A percentile compares a stretch with the other conserved stretches of the same genome.
Evolutionary conservation across 805 yeast genomes (phyloP).

Genomic region (Ogataea haglerorum): DNA sequence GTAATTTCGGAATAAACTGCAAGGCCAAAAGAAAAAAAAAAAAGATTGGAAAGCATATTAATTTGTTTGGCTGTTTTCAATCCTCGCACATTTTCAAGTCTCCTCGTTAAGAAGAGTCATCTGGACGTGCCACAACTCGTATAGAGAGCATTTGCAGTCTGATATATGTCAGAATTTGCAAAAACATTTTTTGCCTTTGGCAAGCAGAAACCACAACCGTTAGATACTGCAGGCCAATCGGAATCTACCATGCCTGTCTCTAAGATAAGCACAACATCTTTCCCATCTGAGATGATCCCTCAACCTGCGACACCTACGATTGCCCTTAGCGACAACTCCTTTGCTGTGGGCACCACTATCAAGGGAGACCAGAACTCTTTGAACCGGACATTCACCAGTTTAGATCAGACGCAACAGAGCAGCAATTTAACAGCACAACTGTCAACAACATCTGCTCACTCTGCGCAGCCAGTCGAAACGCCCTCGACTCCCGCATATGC

Average conservation of each 20-base stretch:
- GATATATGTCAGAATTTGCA: conserved; percentile 38
- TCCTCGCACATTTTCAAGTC: not conserved
- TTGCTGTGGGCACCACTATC: conserved; percentile 68
- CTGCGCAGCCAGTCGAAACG: conserved; percentile 13
- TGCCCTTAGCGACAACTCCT: conserved; percentile 57
- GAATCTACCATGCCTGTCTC: conserved; percentile 10
- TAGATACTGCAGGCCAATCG: conserved; percentile 4
- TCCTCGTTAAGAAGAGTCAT: not conserved
- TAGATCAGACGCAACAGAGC: conserved; percentile 25
- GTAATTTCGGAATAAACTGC: conserved; percentile 3
- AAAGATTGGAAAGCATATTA: conserved; percentile 7
- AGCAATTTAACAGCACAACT: conserved; percentile 25
- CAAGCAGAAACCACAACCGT: conserved; percentile 17
- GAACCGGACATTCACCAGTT: conserved; percentile 34
- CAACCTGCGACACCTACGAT: conserved; percentile 63
- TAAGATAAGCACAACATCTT: conserved; percentile 17
- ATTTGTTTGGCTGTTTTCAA: conserved; percentile 6
- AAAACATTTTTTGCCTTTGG: conserved; percentile 37
- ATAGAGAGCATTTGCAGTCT: not conserved
- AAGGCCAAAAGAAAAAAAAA: conserved; percentile 8
- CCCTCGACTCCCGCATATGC: conserved; percentile 15
- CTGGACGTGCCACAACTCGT: not conserved
- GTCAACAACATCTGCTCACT: conserved; percentile 18
- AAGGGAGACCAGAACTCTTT: conserved; percentile 34
- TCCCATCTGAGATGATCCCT: conserved; percentile 38